Base-by-base conservation (phyloP, 75 land plant species). In the Larix kaempferi region DNA sequence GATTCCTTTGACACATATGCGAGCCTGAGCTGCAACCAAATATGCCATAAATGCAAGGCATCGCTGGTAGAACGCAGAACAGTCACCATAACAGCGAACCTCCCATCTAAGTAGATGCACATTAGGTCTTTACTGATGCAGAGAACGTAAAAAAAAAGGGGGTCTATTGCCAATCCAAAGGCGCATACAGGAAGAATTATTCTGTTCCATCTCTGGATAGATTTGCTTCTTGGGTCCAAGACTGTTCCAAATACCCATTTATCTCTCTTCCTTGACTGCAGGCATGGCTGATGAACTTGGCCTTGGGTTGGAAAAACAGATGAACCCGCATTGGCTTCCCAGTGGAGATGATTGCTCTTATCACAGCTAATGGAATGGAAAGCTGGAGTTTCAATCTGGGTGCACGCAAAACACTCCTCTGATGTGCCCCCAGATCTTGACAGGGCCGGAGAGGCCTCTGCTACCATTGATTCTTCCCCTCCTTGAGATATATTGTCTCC, bases 1-100 rank as follows among this genome's bases (percentile, higher is more conserved):
- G 95, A 92, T 65, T 94, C 92, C 65, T 85, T 76, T 12, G 98
- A 92, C 22, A 96, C 87, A 83, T 90, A 96, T 0, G 99, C 99
- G 59, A 91, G 81, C 88, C 89, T 76, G 71, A 96, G 80, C 87
- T 96, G 99, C 72, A 92, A 76, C 89, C 90, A 96, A 74, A 96
- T 74, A 80, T 96, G 93, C 5, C 41, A 78, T 49, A 96, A 41
- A 66, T 92, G 92, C 76, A 87, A 85, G 16, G 80, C 85, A 83
- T 96, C 99, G n/a, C 83, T 77, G 16, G 83, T 52, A 71, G 90
- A 88, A 22, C 99, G 82, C n/a, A 92, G 72, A 49, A 83, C 80
- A 27, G 95, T 88, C 58, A 91, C 95, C 16, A 78, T 33, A 6
- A 85, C 88, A 35, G 91, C 93, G 65, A 92, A 76, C 59, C 79